These are phyloP conservation scores for Glycine soja DNA, from an alignment of 306 rosid species.

Conservation along the genomic window DNA sequence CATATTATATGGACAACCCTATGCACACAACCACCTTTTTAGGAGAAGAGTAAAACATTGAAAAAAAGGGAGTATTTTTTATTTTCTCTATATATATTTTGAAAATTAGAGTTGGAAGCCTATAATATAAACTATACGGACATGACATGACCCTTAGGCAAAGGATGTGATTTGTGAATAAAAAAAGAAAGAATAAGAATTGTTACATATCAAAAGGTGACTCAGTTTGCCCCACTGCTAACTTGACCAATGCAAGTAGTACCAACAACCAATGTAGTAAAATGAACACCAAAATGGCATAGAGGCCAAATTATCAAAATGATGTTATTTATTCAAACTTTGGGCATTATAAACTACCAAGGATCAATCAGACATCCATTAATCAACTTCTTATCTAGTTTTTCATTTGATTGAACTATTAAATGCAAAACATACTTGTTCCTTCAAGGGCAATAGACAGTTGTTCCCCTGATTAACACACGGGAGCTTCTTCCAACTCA, in stretches of 20 bases:
- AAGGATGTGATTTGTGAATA: conserved; percentile 8
- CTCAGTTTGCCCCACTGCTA: too few species aligned
- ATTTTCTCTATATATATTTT: not conserved
- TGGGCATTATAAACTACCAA: conserved; percentile 27
- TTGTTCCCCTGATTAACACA: conserved; percentile 3
- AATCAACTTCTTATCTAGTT: conserved; percentile 16
- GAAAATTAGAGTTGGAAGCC: conserved; percentile 42
- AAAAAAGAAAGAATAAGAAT: conserved; percentile 32
- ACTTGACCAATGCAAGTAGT: too few species aligned
- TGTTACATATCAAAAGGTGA: conserved; percentile 65
- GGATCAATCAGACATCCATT: conserved; percentile 12
- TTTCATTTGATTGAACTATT: conserved; percentile 17
- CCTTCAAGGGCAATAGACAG: not conserved
- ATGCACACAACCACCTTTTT: conserved; percentile 40
- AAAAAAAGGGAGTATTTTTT: not conserved
- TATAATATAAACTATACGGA: conserved; percentile 2
- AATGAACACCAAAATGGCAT: conserved; percentile 10
- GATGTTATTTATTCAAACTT: conserved; percentile 28
- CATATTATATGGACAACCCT: conserved; percentile 21
- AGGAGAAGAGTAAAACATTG: not conserved
- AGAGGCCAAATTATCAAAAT: not conserved
- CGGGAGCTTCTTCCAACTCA: conserved; percentile 25
- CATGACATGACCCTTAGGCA: conserved; percentile 31
- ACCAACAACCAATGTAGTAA: not conserved
- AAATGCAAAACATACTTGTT: not conserved